Conservation (phyloP, 2,329 filamentous ascomycete species). For the Plenodomus lindquistii region DNA sequence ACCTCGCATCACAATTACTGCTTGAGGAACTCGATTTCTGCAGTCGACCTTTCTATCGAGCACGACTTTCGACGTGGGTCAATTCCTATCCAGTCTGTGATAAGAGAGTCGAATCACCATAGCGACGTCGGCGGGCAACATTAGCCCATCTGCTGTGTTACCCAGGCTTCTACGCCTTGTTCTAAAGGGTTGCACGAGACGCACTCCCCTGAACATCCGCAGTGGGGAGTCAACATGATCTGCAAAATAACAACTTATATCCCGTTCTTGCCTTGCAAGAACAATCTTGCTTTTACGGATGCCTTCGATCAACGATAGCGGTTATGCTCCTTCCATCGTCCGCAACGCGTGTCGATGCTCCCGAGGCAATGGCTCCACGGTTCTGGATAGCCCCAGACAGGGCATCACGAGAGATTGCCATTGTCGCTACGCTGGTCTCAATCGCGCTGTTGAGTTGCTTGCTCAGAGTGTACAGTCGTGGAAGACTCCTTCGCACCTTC, state of each 20-base stretch:
- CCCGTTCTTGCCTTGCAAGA: conserved; percentile 3
- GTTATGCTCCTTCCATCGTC: conserved; percentile 10
- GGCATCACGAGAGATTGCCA: conserved; percentile 43
- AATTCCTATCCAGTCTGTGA: neutral
- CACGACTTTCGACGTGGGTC: neutral
- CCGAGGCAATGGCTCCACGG: conserved; percentile 7
- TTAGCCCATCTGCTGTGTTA: conserved; percentile 8
- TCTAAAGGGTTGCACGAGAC: conserved; percentile 6
- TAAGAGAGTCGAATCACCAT: conserved; percentile 1
- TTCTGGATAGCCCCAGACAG: conserved; percentile 33
- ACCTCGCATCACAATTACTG: neutral
- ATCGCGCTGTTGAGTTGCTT: conserved; percentile 48
- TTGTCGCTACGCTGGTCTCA: conserved; percentile 46
- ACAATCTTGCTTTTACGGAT: conserved; percentile 12
- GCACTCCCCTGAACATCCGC: neutral
- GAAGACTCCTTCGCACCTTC: conserved; percentile 51
- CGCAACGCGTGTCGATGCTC: conserved; percentile 28
- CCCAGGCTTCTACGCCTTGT: conserved; percentile 12
- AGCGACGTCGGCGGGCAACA: conserved; percentile 12
- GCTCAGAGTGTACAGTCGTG: conserved; percentile 52
- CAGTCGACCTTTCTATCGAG: neutral
- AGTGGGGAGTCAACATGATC: neutral
- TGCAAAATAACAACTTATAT: neutral
- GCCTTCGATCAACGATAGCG: conserved; percentile 10
- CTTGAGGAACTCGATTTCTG: neutral